Conservation (phyloP, 1,139 yeast genomes). For the Yamadazyma conglobata region DNA sequence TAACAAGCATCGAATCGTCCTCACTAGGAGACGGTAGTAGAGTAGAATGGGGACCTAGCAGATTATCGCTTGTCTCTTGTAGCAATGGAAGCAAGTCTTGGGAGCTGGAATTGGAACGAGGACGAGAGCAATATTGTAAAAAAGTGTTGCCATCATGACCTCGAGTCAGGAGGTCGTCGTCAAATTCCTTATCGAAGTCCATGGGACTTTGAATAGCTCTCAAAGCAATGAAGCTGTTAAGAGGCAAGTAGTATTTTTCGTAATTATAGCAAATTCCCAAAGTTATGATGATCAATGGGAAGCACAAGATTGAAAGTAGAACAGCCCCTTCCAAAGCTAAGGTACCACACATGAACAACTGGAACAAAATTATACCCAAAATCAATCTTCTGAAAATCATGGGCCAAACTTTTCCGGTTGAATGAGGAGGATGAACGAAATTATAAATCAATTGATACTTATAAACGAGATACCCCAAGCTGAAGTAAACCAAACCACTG, state of each 20-base stretch:
- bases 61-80: background rate
- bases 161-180: constrained; percentile 27
- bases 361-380: constrained; percentile 57
- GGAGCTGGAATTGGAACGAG: background rate
- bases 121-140: background rate
- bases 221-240: constrained; percentile 58
- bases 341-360: constrained; percentile 67
- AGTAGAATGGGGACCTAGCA: constrained; percentile 4
- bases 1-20: constrained; percentile 23
- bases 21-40: constrained; percentile 20
- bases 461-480: constrained; percentile 60
- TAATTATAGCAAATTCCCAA: constrained; percentile 50
- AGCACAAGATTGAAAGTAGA: constrained; percentile 45
- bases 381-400: constrained; percentile 61
- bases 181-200: constrained; percentile 41
- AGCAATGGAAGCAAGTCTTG: background rate
- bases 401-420: constrained; percentile 73
- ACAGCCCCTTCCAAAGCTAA: constrained; percentile 62
- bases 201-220: constrained; percentile 53
- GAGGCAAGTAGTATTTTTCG: constrained; percentile 57
- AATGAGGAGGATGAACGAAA: constrained; percentile 69
- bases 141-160: constrained; percentile 8
- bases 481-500: constrained; percentile 59
- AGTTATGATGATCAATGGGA: constrained; percentile 53
- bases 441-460: constrained; percentile 65